Evolutionary conservation across 176 grass and related monocot species (phyloP), one percentile per base, ranked within the genome.

Genomic region (Elaeis guineensis): DNA sequence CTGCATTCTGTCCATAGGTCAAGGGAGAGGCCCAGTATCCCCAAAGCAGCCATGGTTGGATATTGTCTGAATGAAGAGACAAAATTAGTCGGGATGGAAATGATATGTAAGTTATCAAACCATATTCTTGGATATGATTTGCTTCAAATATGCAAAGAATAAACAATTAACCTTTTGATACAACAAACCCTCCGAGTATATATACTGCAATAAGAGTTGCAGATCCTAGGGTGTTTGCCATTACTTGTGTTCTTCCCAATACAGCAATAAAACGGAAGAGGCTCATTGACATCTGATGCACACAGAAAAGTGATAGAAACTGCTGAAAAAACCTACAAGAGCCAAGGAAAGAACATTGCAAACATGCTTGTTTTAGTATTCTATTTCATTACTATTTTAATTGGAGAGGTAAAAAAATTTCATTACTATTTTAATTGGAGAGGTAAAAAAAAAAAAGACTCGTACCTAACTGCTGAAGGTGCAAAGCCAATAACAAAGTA

Each of bases 281-380:
- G 49, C 75, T 69, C 77, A 89, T 83, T 55, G 93, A 88, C 84
- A 97, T 85, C 80, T 97, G 93, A 76, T 97, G 87, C 78, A 91
- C 72, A 54, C 62, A 76, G 65, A 97, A 70, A 69, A 97, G 75
- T 57, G 82, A 69, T 28, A 97, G 7, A 62, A 83, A 97, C 22
- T 97, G 92, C 72, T 75, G 72, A 61, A 97, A 64, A 61, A 97
- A 91, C 68, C 93, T 97, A 75, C 48, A 48, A 77, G 26, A 61
- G 69, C 51, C 4, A 53, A 5, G 26, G 67, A 59, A 60, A 17
- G 25, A 74, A 68, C 2, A 16, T 30, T 17, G 20, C 26, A 16
- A 78, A 57, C 9, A 56, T 26, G 8, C 59, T 64, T 58, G 16
- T 64, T 20, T 62, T 66, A 75, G 18, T 65, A 26, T 5, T 5